Conservation (phyloP, 164 flowering plant species). For the Vitis amurensis region DNA sequence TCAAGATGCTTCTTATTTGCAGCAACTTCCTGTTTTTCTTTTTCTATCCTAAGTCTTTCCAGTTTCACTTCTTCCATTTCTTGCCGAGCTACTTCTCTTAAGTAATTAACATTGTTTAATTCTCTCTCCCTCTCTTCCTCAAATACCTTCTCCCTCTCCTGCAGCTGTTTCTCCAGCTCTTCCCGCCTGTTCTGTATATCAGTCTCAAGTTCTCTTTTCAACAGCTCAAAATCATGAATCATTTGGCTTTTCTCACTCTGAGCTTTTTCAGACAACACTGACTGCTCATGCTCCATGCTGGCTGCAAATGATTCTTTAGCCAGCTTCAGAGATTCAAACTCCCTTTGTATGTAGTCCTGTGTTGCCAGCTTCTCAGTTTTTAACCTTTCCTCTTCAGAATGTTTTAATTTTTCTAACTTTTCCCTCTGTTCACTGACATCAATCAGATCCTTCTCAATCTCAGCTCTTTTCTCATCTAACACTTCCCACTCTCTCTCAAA, state of each 20-base stretch:
- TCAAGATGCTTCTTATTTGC: slow-evolving; percentile 39
- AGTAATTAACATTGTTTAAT: slow-evolving; percentile 30
- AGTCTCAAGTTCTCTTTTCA: slow-evolving; percentile 32
- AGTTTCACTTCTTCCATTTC: slow-evolving; percentile 47
- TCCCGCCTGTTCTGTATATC: slow-evolving; percentile 32
- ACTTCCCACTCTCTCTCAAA: slow-evolving; percentile 61
- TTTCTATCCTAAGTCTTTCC: slow-evolving; percentile 34
- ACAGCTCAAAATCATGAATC: slow-evolving; percentile 35
- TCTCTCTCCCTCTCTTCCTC: slow-evolving; percentile 39
- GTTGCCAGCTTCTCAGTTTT: slow-evolving; percentile 29
- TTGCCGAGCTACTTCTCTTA: slow-evolving; percentile 37
- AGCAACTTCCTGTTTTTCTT: slow-evolving; percentile 38
- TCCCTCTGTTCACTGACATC: slow-evolving; percentile 25
- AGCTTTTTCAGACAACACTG: slow-evolving; percentile 30
- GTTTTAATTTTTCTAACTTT: slow-evolving; percentile 28
- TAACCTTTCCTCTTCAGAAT: slow-evolving; percentile 38
- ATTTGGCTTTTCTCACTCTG: slow-evolving; percentile 38
- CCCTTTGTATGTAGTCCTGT: slow-evolving; percentile 32
- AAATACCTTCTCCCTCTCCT: slow-evolving; percentile 33
- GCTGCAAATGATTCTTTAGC: slow-evolving; percentile 41
- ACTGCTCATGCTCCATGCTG: slow-evolving; percentile 40
- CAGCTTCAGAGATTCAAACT: slow-evolving; percentile 37
- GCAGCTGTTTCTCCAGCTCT: slow-evolving; percentile 36
- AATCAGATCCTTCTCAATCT: slow-evolving; percentile 31
- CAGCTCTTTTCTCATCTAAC: slow-evolving; percentile 43